phyloP scores from a whole-genome alignment of 345 rosid species.

The Chamaenerion angustifolium region DNA sequence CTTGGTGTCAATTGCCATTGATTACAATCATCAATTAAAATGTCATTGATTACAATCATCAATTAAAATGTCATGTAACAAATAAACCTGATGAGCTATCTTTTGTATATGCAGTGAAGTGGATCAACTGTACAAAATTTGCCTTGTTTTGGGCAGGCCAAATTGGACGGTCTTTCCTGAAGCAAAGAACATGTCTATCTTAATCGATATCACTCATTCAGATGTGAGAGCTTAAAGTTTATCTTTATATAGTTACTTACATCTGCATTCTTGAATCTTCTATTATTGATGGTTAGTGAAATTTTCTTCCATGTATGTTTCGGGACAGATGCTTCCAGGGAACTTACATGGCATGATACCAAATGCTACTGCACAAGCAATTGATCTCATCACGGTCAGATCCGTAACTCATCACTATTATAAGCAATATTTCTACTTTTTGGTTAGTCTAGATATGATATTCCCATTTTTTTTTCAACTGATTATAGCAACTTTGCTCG shows the following conservation, averaged over 20 bases:
- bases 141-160: conserved; percentile 68
- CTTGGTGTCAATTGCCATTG: too few relatives aligned
- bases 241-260: background rate
- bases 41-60: too few relatives aligned
- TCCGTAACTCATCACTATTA: background rate
- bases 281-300: background rate
- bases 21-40: too few relatives aligned
- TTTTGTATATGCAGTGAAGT: conserved; percentile 43
- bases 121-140: conserved; percentile 85
- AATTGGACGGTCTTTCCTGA: conserved; percentile 65
- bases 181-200: conserved; percentile 47
- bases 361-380: conserved; percentile 65
- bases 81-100: too few relatives aligned
- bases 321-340: conserved; percentile 46
- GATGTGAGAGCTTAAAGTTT: conserved; percentile 27
- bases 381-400: conserved; percentile 62
- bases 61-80: too few relatives aligned
- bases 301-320: conserved; percentile 2
- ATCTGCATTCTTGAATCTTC: background rate
- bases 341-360: conserved; percentile 54
- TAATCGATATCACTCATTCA: conserved; percentile 43
- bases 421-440: conserved; percentile 4
- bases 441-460: background rate
- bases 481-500: conserved; percentile 54
- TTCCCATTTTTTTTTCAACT: conserved; percentile 8